Evolutionary conservation across 1,284 basidiomycete genomes (phyloP).

Genomic region (Trichosporon sp.): DNA sequence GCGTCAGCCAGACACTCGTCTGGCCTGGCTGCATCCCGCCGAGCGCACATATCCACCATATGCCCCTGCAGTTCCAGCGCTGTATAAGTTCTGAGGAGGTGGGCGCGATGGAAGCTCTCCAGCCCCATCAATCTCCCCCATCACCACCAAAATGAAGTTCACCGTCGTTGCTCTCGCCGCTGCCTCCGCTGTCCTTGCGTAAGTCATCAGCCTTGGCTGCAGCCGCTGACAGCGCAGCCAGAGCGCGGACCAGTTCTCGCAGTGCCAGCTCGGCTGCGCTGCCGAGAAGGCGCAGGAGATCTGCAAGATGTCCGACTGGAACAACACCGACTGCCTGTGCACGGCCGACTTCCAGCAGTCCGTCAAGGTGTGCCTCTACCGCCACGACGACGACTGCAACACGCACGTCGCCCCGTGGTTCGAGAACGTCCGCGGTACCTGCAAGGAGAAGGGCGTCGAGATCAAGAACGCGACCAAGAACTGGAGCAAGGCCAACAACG

Average conservation of each 20-base stretch:
- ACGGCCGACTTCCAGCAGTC: constrained; percentile 4
- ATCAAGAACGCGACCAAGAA: neutral
- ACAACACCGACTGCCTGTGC: constrained; percentile 7
- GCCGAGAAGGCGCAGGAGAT: neutral
- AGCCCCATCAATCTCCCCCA: neutral
- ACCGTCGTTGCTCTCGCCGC: neutral
- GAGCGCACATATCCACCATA: too few relatives aligned
- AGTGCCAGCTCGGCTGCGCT: neutral
- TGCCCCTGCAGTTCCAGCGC: neutral
- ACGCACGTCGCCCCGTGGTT: constrained; percentile 7
- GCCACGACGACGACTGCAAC: constrained; percentile 4
- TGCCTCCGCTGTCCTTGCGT: neutral
- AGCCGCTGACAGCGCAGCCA: neutral
- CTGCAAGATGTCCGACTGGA: neutral
- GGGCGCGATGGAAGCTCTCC: too few relatives aligned
- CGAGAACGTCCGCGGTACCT: neutral
- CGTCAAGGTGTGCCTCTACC: constrained; percentile 12
- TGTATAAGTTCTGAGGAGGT: neutral
- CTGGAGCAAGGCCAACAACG: neutral
- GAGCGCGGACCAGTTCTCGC: neutral
- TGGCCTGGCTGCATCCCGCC: too few relatives aligned
- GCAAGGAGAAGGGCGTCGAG: neutral
- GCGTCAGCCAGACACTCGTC: neutral
- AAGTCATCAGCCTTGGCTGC: neutral
- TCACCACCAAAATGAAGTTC: constrained; percentile 5